These are phyloP conservation scores for Saccharata proteae DNA, from an alignment of 2,329 filamentous ascomycete genomes.

Conservation along the genomic window DNA sequence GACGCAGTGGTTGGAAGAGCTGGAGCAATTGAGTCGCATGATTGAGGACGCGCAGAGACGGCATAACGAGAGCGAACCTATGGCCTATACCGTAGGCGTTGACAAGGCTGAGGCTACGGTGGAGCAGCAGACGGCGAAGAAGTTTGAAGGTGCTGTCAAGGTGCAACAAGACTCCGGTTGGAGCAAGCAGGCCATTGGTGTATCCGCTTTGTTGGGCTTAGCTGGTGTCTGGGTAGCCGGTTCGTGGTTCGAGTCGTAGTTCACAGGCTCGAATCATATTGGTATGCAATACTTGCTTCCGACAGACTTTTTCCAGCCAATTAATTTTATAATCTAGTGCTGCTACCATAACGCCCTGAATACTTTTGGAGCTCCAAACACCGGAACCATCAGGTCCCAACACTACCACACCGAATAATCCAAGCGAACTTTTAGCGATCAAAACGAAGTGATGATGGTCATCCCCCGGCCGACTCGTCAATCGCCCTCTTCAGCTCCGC, in stretches of 20 bases:
- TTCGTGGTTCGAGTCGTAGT: slow-evolving; percentile 23
- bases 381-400: too few relatives aligned
- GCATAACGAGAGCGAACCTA: slow-evolving; percentile 20
- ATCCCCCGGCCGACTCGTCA: too few relatives aligned
- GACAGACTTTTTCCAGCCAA: too few relatives aligned
- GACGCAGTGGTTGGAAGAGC: slow-evolving; percentile 50
- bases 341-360: too few relatives aligned
- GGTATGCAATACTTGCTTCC: too few relatives aligned
- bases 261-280: too few relatives aligned
- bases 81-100: slow-evolving; percentile 14
- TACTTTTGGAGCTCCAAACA: too few relatives aligned
- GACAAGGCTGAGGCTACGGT: slow-evolving; percentile 9
- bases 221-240: slow-evolving; percentile 28
- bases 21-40: slow-evolving; percentile 56
- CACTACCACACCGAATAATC: too few relatives aligned
- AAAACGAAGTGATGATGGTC: too few relatives aligned
- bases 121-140: slow-evolving; percentile 12
- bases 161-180: slow-evolving; percentile 25
- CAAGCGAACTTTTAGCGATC: too few relatives aligned
- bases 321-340: too few relatives aligned
- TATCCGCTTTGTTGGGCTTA: slow-evolving; percentile 26
- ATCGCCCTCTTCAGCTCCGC: too few relatives aligned
- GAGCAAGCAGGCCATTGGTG: slow-evolving; percentile 28
- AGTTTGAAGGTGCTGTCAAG: slow-evolving; percentile 21
- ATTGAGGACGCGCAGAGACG: slow-evolving; percentile 41